Evolutionary conservation across 176 grass and related monocot species (phyloP), one percentile per base, ranked within the genome.

Genomic region (Oryza australiensis): DNA sequence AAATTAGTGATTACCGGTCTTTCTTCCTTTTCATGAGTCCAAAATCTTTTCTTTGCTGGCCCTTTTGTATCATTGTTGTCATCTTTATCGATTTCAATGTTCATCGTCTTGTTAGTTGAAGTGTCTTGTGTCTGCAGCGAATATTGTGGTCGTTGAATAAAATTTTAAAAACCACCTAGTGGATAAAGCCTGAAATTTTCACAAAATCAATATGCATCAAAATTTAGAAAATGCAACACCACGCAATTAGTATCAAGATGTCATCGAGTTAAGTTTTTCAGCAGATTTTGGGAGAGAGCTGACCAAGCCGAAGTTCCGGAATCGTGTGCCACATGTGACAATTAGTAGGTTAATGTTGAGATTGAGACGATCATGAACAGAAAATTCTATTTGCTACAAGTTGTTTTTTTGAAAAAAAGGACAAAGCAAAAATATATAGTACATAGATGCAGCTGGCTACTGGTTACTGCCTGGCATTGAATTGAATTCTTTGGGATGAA

Each of bases 241-340:
- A n/a, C n/a, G n/a, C n/a, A n/a, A n/a, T n/a, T n/a, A n/a, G 35
- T 37, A 38, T 53, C 6, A 7, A 22, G 6, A 42, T 60, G 62
- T 73, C 88, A 62, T 73, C 14, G 2, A 18, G 37, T 66, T 66
- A 3, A 20, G 49, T 40, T 74, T 60, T 84, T 80, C 33, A 0
- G 23, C 1, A 8, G 68, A 28, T 76, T 77, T 32, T 64, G 49
- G 70, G 43, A 48, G 70, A 84, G 37, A 26, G 46, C 33, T 72
- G 66, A 32, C 30, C 18, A 15, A 49, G 67, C 68, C 55, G 41
- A 15, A 24, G 8, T 15, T 26, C 9, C 1, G 0, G 16, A 55
- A 70, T n/a, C 64, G 11, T 70, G 57, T 53, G 51, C 26, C 77
- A 65, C 71, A 46, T 76, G 87, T 81, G 42, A 7, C 0, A 30